These are phyloP conservation scores for Coemansia sp. DNA, from an alignment of 192 early-diverging fungal species.

Conservation along the genomic window DNA sequence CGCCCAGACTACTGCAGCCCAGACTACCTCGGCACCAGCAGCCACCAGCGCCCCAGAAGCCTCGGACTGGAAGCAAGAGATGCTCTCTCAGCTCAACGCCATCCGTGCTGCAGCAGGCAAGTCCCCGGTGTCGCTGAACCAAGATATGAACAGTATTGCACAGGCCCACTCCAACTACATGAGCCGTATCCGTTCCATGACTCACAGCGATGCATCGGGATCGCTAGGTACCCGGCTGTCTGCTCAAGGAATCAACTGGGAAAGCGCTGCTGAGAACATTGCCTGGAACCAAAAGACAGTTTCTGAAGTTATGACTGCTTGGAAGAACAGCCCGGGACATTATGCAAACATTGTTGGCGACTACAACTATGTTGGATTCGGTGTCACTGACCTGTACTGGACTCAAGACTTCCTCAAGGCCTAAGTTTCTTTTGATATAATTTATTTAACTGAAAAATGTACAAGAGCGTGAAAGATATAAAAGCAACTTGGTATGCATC, in stretches of 20 bases:
- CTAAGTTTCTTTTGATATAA: neutral
- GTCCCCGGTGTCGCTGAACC: slow-evolving; percentile 13
- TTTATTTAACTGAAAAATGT: too few species aligned
- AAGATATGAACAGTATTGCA: slow-evolving; percentile 17
- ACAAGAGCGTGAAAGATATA: too few species aligned
- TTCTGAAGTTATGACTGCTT: slow-evolving; percentile 38
- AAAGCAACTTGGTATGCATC: too few species aligned
- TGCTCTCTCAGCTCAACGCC: slow-evolving; percentile 38
- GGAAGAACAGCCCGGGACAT: slow-evolving; percentile 54
- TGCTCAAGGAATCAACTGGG: slow-evolving; percentile 22
- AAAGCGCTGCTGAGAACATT: slow-evolving; percentile 52
- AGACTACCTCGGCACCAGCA: neutral
- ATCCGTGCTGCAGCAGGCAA: slow-evolving; percentile 34
- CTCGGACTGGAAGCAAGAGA: slow-evolving; percentile 24
- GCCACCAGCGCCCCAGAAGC: neutral
- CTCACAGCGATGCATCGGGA: slow-evolving; percentile 46
- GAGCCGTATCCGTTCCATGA: slow-evolving; percentile 47
- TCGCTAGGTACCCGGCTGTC: slow-evolving; percentile 38
- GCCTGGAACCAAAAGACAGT: slow-evolving; percentile 41
- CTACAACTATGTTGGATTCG: slow-evolving; percentile 51
- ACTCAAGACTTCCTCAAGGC: slow-evolving; percentile 49
- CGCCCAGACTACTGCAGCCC: neutral
- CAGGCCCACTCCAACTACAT: slow-evolving; percentile 52
- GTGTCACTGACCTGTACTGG: slow-evolving; percentile 41
- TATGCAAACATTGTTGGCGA: slow-evolving; percentile 53